Evolutionary conservation across 1,284 basidiomycete genomes (phyloP), one percentile per base, ranked within the genome.

Genomic region (Puccinia horiana): DNA sequence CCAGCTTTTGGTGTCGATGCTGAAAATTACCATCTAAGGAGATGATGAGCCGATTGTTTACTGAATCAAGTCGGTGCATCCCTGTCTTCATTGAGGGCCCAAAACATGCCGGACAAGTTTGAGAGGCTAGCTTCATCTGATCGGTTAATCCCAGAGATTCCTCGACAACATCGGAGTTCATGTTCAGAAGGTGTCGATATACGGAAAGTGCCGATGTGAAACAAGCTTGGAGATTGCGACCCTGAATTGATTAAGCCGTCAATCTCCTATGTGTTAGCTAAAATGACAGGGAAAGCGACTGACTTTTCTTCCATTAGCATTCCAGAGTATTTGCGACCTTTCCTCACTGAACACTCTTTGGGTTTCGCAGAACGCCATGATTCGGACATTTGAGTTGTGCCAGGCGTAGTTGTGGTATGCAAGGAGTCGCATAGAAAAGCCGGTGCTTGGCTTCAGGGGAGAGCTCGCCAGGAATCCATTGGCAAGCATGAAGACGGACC

Each of bases 11-110:
- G 47, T 49, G 75, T 9, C 56, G 56, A 29, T 76, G 56, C 35
- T 76, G 74, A 18, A 76, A 76, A 35, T 72, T 72, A 0, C 69
- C 69, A 20, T 72, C 47, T 2, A 72, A 14, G 1, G 29, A 76
- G 3, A 76, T n/a, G 5, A 76, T 65, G 9, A 72, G 18, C 6
- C 20, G 12, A 14, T 72, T 26, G 1, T 32, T 32, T 12, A 52
- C 47, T 1, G 69, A 49, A 16, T 4, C 1, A 47, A 52, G 42
- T 29, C 47, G 20, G 20, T 29, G 2, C 1, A 52, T 8, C 16
- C 47, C 47, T 2, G 42, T 72, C 3, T 49, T 32, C 18, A 29
- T 32, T 9, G 11, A 16, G 44, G 69, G 69, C 6, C 69, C 69
- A 72, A 72, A 72, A 16, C 69, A 72, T 29, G 69, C 69, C 18